phyloP scores from a whole-genome alignment of 2,329 filamentous ascomycete genomes.

The Neopestalotiopsis sp. region DNA sequence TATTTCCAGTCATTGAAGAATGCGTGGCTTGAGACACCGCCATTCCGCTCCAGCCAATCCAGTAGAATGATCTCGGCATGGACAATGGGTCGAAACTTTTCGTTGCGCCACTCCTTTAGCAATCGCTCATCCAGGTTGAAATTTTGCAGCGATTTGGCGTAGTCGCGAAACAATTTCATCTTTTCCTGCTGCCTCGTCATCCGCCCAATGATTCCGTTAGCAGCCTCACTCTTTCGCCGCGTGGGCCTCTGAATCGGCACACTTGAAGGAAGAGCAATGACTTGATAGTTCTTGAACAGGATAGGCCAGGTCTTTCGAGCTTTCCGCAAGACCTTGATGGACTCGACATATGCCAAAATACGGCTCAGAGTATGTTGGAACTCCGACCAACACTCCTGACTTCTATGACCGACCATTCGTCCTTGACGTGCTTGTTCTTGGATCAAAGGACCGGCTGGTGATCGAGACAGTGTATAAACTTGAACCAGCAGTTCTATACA shows the following conservation, averaged over 20 bases:
- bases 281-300: conserved; percentile 22
- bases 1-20: conserved; percentile 29
- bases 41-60: conserved; percentile 20
- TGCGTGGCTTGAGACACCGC: conserved; percentile 1
- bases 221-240: conserved; percentile 15
- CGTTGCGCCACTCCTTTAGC: neutral
- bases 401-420: conserved; percentile 6
- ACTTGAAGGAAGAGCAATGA: conserved; percentile 21
- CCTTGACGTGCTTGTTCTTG: conserved; percentile 8
- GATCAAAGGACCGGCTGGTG: conserved; percentile 6
- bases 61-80: conserved; percentile 28
- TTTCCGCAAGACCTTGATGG: conserved; percentile 6
- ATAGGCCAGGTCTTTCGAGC: conserved; percentile 19
- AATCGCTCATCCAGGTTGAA: conserved; percentile 22
- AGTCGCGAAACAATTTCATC: conserved; percentile 9
- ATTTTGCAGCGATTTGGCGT: conserved; percentile 16
- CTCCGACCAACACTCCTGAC: conserved; percentile 21
- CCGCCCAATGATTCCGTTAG: conserved; percentile 23
- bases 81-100: conserved; percentile 22
- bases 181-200: conserved; percentile 18
- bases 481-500: conserved; percentile 9
- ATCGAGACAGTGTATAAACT: neutral
- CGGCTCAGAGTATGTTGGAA: conserved; percentile 21
- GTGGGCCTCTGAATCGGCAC: neutral
- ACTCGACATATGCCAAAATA: conserved; percentile 21